phyloP scores from a whole-genome alignment of 2,329 filamentous ascomycete genomes.

The Emmonsia crescens region DNA sequence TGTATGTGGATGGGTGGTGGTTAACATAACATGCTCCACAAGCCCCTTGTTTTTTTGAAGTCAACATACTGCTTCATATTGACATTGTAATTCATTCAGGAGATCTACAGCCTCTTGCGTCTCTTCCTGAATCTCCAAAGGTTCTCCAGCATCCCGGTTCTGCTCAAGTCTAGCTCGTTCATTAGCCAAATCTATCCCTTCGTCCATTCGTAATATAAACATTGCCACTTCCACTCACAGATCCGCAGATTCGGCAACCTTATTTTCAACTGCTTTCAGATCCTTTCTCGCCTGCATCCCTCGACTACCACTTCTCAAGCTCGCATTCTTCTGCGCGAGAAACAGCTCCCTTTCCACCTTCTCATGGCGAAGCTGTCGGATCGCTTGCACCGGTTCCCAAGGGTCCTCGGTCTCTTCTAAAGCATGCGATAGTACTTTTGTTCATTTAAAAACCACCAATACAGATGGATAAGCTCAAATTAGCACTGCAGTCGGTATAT shows the following conservation, averaged over 20 bases:
- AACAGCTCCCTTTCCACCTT: conserved; percentile 54
- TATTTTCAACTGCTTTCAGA: conserved; percentile 57
- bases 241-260: conserved; percentile 46
- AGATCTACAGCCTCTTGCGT: conserved; percentile 59
- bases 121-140: conserved; percentile 50
- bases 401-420: conserved; percentile 48
- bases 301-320: conserved; percentile 61
- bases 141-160: conserved; percentile 45
- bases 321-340: conserved; percentile 60
- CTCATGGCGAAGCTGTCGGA: conserved; percentile 53
- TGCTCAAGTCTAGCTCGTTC: conserved; percentile 34
- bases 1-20: conserved; percentile 18
- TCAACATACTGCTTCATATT: conserved; percentile 49
- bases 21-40: conserved; percentile 4
- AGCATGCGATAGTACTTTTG: conserved; percentile 45
- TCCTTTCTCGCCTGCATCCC: conserved; percentile 69
- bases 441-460: background rate
- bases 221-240: background rate
- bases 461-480: background rate
- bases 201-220: background rate
- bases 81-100: conserved; percentile 56
- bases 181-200: background rate
- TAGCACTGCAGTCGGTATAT: background rate
- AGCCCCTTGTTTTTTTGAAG: background rate
- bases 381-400: conserved; percentile 47